phyloP scores from a whole-genome alignment of 257 asterid genomes.

The Pogostemon cablin region DNA sequence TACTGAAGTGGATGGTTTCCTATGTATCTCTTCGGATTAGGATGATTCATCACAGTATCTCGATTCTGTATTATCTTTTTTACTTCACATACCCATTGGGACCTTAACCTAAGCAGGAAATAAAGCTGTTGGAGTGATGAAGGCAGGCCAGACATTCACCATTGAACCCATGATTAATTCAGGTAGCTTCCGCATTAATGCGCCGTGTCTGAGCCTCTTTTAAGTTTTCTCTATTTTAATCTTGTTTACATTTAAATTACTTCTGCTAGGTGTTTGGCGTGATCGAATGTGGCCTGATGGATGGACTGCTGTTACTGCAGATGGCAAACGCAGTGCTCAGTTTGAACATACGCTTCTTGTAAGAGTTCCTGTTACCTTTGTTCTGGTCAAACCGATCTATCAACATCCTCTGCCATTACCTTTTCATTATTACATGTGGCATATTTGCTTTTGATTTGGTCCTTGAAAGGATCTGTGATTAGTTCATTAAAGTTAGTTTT shows the following conservation, averaged over 20 bases:
- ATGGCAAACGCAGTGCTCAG: conserved; percentile 96
- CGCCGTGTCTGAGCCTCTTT: not conserved
- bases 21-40: not conserved
- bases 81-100: conserved; percentile 20
- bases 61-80: conserved; percentile 9
- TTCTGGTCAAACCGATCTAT: not conserved
- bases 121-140: conserved; percentile 97
- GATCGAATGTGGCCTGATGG: conserved; percentile 99
- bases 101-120: conserved; percentile 81
- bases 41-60: conserved; percentile 6
- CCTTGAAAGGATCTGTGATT: too few relatives aligned
- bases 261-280: conserved; percentile 77
- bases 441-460: too few relatives aligned
- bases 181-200: conserved; percentile 43
- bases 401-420: not conserved
- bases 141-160: conserved; percentile 94
- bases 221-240: not conserved
- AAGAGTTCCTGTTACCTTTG: conserved; percentile 1
- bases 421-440: too few relatives aligned
- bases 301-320: conserved; percentile 94
- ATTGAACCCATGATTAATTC: conserved; percentile 97
- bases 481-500: too few relatives aligned
- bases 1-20: not conserved
- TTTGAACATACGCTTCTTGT: conserved; percentile 97
- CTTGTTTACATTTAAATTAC: conserved; percentile 14